Conservation (phyloP, 2,329 filamentous ascomycete species). For the Aspergillus sp. region DNA sequence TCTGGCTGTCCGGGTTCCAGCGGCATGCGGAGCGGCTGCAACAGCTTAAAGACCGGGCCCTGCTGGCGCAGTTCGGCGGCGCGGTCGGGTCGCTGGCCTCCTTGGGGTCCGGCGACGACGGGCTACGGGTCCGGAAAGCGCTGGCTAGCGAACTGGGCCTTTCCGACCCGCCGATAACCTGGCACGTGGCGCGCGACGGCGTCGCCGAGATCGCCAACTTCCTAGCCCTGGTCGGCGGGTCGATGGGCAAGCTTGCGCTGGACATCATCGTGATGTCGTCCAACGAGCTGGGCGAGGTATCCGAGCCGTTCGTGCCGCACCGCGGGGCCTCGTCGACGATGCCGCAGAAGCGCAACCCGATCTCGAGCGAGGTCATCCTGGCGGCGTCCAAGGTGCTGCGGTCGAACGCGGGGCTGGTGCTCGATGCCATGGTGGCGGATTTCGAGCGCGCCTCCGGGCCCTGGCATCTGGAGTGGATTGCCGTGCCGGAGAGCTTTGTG, state of each 20-base stretch:
- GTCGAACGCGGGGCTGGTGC: slow-evolving; percentile 42
- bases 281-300: slow-evolving; percentile 46
- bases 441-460: slow-evolving; percentile 50
- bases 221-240: slow-evolving; percentile 45
- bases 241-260: slow-evolving; percentile 47
- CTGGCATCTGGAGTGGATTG: slow-evolving; percentile 52
- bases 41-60: slow-evolving; percentile 37
- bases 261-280: slow-evolving; percentile 51
- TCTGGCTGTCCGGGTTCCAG: slow-evolving; percentile 44
- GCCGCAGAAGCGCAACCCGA: slow-evolving; percentile 52
- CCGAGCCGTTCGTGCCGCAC: slow-evolving; percentile 48
- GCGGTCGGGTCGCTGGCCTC: slow-evolving; percentile 49
- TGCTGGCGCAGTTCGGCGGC: slow-evolving; percentile 49
- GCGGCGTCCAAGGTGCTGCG: slow-evolving; percentile 47
- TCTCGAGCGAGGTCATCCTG: slow-evolving; percentile 48
- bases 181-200: slow-evolving; percentile 48
- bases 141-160: slow-evolving; percentile 43
- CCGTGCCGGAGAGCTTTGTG: slow-evolving; percentile 47
- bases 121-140: slow-evolving; percentile 40
- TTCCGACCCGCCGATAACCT: slow-evolving; percentile 44
- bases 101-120: slow-evolving; percentile 39
- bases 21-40: slow-evolving; percentile 41
- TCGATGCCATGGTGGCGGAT: slow-evolving; percentile 50
- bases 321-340: slow-evolving; percentile 48
- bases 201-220: slow-evolving; percentile 47